A percentile compares a stretch with the other conserved stretches of the same genome.
Evolutionary conservation across 1,284 basidiomycete species (phyloP).

Genomic region (Coniferiporia weirii): DNA sequence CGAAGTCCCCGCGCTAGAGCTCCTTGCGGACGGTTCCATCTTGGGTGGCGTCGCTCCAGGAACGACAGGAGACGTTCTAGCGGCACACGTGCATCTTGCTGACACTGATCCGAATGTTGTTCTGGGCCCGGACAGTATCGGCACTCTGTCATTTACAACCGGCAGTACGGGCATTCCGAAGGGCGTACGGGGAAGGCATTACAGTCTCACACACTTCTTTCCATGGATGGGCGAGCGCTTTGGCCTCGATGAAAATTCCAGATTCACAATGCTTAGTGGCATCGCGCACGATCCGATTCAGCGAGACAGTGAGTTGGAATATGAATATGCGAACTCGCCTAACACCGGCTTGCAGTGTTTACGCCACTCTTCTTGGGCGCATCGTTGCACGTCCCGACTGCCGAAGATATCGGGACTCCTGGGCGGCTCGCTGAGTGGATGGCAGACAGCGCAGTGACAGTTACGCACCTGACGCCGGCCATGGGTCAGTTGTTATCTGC

Average conservation of each 20-base stretch:
- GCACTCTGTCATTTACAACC: constrained; percentile 94
- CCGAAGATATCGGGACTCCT: constrained; percentile 96
- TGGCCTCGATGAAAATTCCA: constrained; percentile 68
- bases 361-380: constrained; percentile 98
- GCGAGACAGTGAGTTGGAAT: constrained; percentile 76
- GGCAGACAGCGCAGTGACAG: constrained; percentile 84
- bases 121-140: constrained; percentile 92
- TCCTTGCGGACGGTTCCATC: constrained; percentile 60
- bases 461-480: constrained; percentile 96
- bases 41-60: constrained; percentile 51
- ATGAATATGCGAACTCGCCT: constrained; percentile 5
- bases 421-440: constrained; percentile 99
- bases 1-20: constrained; percentile 86
- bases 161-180: constrained; percentile 98
- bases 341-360: constrained; percentile 65
- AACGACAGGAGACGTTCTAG: constrained; percentile 45
- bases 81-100: constrained; percentile 45
- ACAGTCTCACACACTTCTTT: constrained; percentile 98
- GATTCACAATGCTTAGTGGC: constrained; percentile 98
- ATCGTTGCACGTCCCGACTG: constrained; percentile 91
- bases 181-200: constrained; percentile 94
- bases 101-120: constrained; percentile 75
- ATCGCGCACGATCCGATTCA: constrained; percentile 99
- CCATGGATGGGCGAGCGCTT: constrained; percentile 98
- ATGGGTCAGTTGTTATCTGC: constrained; percentile 99